Evolutionary conservation across 257 asterid genomes (phyloP), one percentile per base, ranked within the genome.

Genomic region (Solanum clarkiae): DNA sequence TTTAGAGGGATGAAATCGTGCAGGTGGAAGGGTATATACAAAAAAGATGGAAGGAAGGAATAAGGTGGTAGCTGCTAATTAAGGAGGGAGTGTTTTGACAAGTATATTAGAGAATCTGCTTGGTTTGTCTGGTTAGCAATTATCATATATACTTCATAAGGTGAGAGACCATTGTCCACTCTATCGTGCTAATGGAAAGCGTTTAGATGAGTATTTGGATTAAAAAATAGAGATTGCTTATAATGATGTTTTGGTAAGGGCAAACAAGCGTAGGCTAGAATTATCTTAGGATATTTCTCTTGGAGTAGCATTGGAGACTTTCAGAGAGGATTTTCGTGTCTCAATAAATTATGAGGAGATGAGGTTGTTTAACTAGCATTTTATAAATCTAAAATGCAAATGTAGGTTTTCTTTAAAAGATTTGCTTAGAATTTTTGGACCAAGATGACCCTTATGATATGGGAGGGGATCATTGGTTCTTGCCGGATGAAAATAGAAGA

Each of bases 191-290:
- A 1, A 55, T 6, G 10, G 60, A 16, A 55, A 55, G 60, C 60
- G 10, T 55, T 1, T 55, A 16, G n/a, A 7, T 1, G 4, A 55
- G n/a, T 55, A 55, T 16, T 55, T 55, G 60, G 20, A 55, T 16
- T 7, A 55, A 55, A 55, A 7, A 16, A 7, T 5, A 14, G 54
- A 55, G 60, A n/a, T 6, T 55, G 51, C 10, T 45, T 45, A 45
- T 45, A 96, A 96, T 88, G 82, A 87, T 62, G 93, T 96, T 47
- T 86, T 96, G 84, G 98, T 83, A 92, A 88, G 89, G 89, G 1
- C 97, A 82, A 92, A 95, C 40, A 36, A 36, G 5, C 5, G 3
- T 36, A 36, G 40, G 5, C 40, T 36, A 36, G 40, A 36, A 36
- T 36, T 36, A 36, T 36, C 40, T 36, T 1, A 36, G 40, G 40